Conservation (phyloP, 2,329 filamentous ascomycete species). For the Neonectria magnoliae region DNA sequence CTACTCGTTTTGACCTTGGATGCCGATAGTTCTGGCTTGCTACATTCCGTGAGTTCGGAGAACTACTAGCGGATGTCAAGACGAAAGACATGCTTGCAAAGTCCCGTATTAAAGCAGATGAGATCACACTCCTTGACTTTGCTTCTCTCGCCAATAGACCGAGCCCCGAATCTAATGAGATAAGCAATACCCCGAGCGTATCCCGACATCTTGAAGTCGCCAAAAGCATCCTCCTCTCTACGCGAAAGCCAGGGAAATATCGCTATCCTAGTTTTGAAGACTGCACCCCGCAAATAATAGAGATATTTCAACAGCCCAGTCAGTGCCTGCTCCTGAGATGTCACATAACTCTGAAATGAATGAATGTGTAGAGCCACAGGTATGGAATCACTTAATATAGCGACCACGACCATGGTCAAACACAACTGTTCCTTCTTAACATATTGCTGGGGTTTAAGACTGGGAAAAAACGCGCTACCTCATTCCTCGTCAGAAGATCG, state of each 20-base stretch:
- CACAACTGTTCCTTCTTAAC: neutral
- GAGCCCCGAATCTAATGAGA: conserved; percentile 22
- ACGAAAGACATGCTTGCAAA: conserved; percentile 16
- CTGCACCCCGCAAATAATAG: neutral
- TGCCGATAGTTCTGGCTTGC: conserved; percentile 25
- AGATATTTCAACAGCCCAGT: neutral
- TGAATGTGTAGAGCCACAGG: neutral
- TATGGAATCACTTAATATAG: neutral
- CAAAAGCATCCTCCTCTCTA: conserved; percentile 8
- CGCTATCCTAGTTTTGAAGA: conserved; percentile 8
- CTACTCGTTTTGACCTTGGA: conserved; percentile 18
- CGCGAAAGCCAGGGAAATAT: conserved; percentile 11
- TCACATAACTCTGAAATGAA: neutral
- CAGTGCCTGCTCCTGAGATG: neutral
- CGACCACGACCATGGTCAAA: neutral
- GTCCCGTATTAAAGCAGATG: conserved; percentile 8
- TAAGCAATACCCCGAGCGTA: conserved; percentile 7
- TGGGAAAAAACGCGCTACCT: neutral
- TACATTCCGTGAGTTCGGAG: conserved; percentile 19
- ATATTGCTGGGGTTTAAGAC: neutral
- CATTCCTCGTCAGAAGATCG: neutral
- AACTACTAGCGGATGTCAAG: conserved; percentile 4
- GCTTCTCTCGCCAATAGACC: conserved; percentile 16
- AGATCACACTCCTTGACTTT: conserved; percentile 21
- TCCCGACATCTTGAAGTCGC: conserved; percentile 19